Percentiles rank a stretch among this genome's conserved stretches.
Conservation (phyloP, 768 basidiomycete species). For the Suillus fuscotomentosus region DNA sequence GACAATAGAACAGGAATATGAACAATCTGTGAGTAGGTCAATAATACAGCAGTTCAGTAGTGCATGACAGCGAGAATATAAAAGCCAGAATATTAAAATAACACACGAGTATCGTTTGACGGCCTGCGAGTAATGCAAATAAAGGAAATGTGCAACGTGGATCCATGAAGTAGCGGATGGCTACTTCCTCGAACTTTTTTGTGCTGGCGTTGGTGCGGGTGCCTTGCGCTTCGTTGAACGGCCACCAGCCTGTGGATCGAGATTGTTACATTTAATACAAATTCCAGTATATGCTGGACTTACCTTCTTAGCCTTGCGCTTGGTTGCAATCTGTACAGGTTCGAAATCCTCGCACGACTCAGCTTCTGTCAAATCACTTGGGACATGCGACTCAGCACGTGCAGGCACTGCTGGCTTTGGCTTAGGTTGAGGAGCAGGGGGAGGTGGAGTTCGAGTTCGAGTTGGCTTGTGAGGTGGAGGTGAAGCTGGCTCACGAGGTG, state of each 20-base stretch:
- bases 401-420: neutral
- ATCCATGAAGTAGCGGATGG: neutral
- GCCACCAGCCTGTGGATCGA: neutral
- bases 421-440: too few relatives aligned
- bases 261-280: neutral
- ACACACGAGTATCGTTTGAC: neutral
- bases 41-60: neutral
- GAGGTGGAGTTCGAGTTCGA: too few relatives aligned
- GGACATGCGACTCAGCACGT: neutral
- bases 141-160: neutral
- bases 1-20: neutral
- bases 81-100: neutral
- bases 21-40: neutral
- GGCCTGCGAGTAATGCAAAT: neutral
- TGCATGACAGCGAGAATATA: neutral
- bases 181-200: neutral
- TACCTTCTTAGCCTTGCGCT: neutral
- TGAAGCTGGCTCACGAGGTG: too few relatives aligned
- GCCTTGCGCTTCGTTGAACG: neutral
- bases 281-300: neutral
- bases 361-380: neutral
- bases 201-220: neutral
- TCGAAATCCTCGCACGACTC: neutral
- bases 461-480: too few relatives aligned
- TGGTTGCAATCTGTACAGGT: neutral